A percentile compares a stretch with the other conserved stretches of the same genome.
Conservation (phyloP, 1,284 basidiomycete species). For the Sporisorium exsertum region DNA sequence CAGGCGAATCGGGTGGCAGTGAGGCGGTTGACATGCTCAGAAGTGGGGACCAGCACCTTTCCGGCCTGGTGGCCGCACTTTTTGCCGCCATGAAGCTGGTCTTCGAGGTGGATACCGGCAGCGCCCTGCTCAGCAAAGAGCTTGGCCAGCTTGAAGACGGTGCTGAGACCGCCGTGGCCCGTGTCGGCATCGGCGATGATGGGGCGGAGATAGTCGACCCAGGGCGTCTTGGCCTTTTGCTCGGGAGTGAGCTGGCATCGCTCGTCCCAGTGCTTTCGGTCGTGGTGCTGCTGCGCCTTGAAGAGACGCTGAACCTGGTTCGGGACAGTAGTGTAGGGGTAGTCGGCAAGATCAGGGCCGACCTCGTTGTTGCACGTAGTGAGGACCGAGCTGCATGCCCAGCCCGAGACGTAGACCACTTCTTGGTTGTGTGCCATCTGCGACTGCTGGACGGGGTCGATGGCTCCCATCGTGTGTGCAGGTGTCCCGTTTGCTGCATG, state of each 20-base stretch:
- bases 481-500: constrained; percentile 75
- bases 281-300: constrained; percentile 69
- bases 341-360: constrained; percentile 94
- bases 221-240: constrained; percentile 65
- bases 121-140: constrained; percentile 71
- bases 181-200: constrained; percentile 69
- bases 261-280: constrained; percentile 69
- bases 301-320: constrained; percentile 73
- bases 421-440: constrained; percentile 97
- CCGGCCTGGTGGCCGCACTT: constrained; percentile 91
- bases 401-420: constrained; percentile 94
- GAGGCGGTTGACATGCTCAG: constrained; percentile 84
- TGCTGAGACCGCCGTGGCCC: constrained; percentile 67
- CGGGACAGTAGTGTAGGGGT: constrained; percentile 92
- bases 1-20: constrained; percentile 86
- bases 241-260: constrained; percentile 58
- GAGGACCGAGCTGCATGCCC: constrained; percentile 83
- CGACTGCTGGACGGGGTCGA: constrained; percentile 93
- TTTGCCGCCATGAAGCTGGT: constrained; percentile 69
- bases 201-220: constrained; percentile 67
- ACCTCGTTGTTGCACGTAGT: constrained; percentile 91
- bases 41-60: constrained; percentile 89
- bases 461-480: constrained; percentile 66
- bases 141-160: constrained; percentile 68
- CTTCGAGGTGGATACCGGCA: constrained; percentile 67